A percentile compares a stretch with the other conserved stretches of the same genome.
Evolutionary conservation across 768 basidiomycete genomes (phyloP).

Genomic region (Kwoniella mangroviensis): DNA sequence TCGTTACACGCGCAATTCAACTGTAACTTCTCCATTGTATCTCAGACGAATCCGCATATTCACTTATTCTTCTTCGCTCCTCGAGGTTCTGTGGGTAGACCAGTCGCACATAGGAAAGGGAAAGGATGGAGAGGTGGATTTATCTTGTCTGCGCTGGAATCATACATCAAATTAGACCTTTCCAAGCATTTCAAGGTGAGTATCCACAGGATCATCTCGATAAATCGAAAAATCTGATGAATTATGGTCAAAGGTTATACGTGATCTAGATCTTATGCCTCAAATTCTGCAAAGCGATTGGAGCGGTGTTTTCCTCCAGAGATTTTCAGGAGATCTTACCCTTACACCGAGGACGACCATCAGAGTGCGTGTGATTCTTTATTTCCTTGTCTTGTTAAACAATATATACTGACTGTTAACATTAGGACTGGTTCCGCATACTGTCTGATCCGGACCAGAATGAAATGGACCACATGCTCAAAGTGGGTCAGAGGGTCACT

Average conservation of each 20-base stretch:
- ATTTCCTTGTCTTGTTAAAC: neutral
- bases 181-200: constrained; percentile 90
- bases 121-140: constrained; percentile 96
- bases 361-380: constrained; percentile 61
- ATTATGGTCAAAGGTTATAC: constrained; percentile 67
- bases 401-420: constrained; percentile 3
- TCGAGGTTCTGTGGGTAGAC: constrained; percentile 63
- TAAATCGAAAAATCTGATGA: neutral
- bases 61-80: constrained; percentile 93
- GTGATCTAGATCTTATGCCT: constrained; percentile 94
- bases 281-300: constrained; percentile 91
- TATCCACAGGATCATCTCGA: neutral
- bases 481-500: constrained; percentile 84
- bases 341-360: constrained; percentile 68
- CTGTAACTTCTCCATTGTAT: constrained; percentile 90
- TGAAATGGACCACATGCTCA: constrained; percentile 84
- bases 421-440: constrained; percentile 79
- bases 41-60: constrained; percentile 83
- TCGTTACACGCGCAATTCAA: constrained; percentile 63
- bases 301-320: constrained; percentile 93
- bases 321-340: constrained; percentile 68
- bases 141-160: constrained; percentile 85
- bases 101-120: constrained; percentile 90
- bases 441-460: constrained; percentile 79
- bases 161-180: constrained; percentile 91